Evolutionary conservation across 371 early-diverging fungal species (phyloP).

Genomic region (Mortierella sp.): DNA sequence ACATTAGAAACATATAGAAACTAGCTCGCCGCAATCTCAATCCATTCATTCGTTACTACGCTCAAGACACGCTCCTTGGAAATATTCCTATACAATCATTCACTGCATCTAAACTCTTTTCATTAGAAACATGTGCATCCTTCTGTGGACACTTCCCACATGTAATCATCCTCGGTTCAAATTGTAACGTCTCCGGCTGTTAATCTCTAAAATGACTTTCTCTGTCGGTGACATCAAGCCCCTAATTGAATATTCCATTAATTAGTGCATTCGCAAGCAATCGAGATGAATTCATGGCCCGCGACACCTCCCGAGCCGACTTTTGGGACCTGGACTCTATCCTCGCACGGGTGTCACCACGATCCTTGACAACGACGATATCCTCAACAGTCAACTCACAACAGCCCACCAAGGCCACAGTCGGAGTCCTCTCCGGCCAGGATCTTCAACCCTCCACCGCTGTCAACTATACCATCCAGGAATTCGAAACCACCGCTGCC

Average conservation of each 20-base stretch:
- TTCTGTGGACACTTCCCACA: slow-evolving; percentile 65
- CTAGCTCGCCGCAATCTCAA: too few species aligned
- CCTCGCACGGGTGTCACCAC: slow-evolving; percentile 3
- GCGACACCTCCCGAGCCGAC: slow-evolving; percentile 64
- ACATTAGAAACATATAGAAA: too few species aligned
- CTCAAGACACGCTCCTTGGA: too few species aligned
- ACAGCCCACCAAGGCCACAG: neutral
- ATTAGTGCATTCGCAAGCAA: slow-evolving; percentile 70
- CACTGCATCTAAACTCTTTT: neutral
- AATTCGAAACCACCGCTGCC: slow-evolving; percentile 7
- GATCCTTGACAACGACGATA: too few species aligned
- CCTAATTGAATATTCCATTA: too few species aligned
- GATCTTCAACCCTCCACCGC: slow-evolving; percentile 39
- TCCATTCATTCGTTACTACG: too few species aligned
- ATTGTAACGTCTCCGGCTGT: slow-evolving; percentile 59
- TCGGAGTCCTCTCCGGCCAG: slow-evolving; percentile 39
- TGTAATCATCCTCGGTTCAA: slow-evolving; percentile 63
- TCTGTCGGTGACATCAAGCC: too few species aligned
- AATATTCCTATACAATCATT: too few species aligned
- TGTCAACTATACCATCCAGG: slow-evolving; percentile 31
- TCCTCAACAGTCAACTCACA: neutral
- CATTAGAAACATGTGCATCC: slow-evolving; percentile 62
- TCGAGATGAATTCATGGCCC: slow-evolving; percentile 66
- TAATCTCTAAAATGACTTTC: neutral
- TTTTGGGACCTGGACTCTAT: slow-evolving; percentile 60